phyloP scores from a whole-genome alignment of 768 basidiomycete genomes.

The Boletus pseudo-olivaceus region DNA sequence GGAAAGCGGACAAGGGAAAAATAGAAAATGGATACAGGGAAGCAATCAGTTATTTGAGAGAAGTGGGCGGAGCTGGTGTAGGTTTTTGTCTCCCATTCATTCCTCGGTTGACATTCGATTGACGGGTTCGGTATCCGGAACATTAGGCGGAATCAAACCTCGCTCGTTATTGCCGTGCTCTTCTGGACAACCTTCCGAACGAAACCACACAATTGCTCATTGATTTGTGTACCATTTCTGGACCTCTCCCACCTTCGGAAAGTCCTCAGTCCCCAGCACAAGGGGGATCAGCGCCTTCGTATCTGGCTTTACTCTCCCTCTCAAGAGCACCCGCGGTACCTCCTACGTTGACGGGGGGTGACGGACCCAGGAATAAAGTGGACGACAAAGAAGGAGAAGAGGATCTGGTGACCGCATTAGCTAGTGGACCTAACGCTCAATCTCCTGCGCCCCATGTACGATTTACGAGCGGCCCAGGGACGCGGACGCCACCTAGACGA shows the following conservation, averaged over 20 bases:
- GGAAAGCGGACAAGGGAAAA: constrained; percentile 35
- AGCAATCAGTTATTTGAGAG: constrained; percentile 76
- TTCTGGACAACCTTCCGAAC: constrained; percentile 77
- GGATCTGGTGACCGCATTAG: constrained; percentile 12
- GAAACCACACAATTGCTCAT: constrained; percentile 90
- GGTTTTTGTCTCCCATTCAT: constrained; percentile 29
- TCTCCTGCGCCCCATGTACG: constrained; percentile 5
- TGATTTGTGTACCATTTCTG: constrained; percentile 78
- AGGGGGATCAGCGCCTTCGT: constrained; percentile 48
- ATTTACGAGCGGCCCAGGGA: constrained; percentile 6
- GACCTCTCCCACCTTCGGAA: constrained; percentile 39
- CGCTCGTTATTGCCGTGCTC: constrained; percentile 81
- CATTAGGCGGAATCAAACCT: constrained; percentile 84
- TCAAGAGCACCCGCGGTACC: constrained; percentile 50
- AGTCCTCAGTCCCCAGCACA: constrained; percentile 20
- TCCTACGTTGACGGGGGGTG: constrained; percentile 38
- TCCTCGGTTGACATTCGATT: background rate
- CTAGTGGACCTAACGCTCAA: constrained; percentile 29
- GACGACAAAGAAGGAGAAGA: constrained; percentile 17
- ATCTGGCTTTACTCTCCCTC: constrained; percentile 77
- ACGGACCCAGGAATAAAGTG: constrained; percentile 19
- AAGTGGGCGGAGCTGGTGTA: constrained; percentile 75
- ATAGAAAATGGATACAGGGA: constrained; percentile 50
- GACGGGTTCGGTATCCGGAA: background rate
- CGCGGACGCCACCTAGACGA: constrained; percentile 41